A percentile compares a stretch with the other conserved stretches of the same genome.
Conservation (phyloP, 305 asterid genomes). For the Fraxinus baroniana region DNA sequence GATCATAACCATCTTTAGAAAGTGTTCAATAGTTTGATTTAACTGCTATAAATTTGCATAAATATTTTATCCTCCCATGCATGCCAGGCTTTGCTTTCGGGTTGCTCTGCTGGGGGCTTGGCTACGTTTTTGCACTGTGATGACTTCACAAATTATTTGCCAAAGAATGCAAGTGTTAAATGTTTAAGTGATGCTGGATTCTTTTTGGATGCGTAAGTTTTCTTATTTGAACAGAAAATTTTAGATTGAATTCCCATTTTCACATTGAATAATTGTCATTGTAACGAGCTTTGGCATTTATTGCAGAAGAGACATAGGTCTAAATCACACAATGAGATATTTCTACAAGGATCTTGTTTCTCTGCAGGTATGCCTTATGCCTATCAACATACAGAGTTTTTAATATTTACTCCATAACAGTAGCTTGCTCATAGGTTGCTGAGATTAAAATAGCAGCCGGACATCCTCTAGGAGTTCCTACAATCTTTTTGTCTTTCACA, state of each 20-base stretch:
- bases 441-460: neutral
- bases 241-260: neutral
- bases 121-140: constrained; percentile 83
- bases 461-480: neutral
- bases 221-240: neutral
- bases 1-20: neutral
- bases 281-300: constrained; percentile 12
- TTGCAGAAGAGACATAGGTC: constrained; percentile 72
- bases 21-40: neutral
- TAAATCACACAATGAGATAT: constrained; percentile 67
- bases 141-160: constrained; percentile 61
- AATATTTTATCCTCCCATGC: neutral
- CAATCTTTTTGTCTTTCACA: neutral
- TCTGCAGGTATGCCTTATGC: constrained; percentile 51
- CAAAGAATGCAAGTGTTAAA: constrained; percentile 68
- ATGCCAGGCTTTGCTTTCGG: constrained; percentile 80
- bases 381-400: neutral
- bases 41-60: neutral
- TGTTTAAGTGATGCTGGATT: constrained; percentile 94
- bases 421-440: neutral
- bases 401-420: neutral
- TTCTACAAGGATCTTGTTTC: constrained; percentile 54
- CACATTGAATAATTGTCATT: neutral
- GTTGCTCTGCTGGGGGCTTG: constrained; percentile 97
- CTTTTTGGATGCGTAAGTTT: constrained; percentile 75